A percentile compares a stretch with the other conserved stretches of the same genome.
Evolutionary conservation across 805 yeast genomes (phyloP).

Genomic region (Saccharomycopsis microspora): DNA sequence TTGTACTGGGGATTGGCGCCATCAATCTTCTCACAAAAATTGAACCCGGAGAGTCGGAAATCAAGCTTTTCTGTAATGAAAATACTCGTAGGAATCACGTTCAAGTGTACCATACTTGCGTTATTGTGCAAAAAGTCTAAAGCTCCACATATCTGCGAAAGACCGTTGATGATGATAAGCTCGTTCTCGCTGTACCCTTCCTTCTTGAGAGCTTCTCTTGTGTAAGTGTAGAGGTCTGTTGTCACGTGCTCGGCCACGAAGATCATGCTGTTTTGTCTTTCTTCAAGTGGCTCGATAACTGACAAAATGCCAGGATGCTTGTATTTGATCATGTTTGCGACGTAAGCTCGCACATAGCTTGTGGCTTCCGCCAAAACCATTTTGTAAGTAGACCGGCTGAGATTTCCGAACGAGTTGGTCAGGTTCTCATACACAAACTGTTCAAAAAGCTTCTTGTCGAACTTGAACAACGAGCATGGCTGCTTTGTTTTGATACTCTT

Average conservation of each 20-base stretch:
- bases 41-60: constrained; percentile 84
- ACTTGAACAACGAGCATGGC: constrained; percentile 12
- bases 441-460: constrained; percentile 16
- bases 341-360: constrained; percentile 55
- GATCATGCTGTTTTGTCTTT: constrained; percentile 60
- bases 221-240: constrained; percentile 37
- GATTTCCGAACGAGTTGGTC: constrained; percentile 7
- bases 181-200: constrained; percentile 38
- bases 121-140: constrained; percentile 72
- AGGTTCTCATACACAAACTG: constrained; percentile 9
- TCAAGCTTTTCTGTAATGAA: constrained; percentile 77
- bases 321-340: constrained; percentile 61
- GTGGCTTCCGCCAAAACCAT: constrained; percentile 39
- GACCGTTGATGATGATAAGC: constrained; percentile 66
- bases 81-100: constrained; percentile 67
- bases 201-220: constrained; percentile 22
- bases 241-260: constrained; percentile 80
- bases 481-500: constrained; percentile 16
- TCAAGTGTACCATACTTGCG: constrained; percentile 65
- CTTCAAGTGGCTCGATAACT: constrained; percentile 82
- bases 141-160: constrained; percentile 67
- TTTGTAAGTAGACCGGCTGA: constrained; percentile 13
- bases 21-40: constrained; percentile 34
- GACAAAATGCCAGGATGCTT: constrained; percentile 85
- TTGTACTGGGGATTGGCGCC: constrained; percentile 44